Conservation (phyloP, 2,329 filamentous ascomycete genomes). For the Remersonia thermophila region DNA sequence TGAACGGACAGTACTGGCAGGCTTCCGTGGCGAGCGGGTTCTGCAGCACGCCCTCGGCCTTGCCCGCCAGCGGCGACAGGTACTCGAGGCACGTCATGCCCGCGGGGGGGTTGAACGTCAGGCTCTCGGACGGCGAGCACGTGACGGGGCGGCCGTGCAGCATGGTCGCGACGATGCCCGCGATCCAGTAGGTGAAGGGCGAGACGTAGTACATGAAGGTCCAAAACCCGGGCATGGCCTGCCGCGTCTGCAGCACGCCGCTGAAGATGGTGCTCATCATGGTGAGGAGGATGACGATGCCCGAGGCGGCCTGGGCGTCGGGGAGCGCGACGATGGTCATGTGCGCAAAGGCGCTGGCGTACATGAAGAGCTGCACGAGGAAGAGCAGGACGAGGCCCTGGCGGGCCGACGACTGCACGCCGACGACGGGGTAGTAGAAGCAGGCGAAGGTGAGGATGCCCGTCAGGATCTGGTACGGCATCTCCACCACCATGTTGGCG, state of each 20-base stretch:
- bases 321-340: conserved; percentile 61
- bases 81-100: conserved; percentile 54
- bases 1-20: conserved; percentile 57
- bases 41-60: conserved; percentile 45
- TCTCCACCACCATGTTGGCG: conserved; percentile 58
- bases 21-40: conserved; percentile 42
- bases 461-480: conserved; percentile 57
- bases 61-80: conserved; percentile 40
- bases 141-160: conserved; percentile 41
- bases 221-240: conserved; percentile 57
- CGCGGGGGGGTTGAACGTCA: conserved; percentile 50
- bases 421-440: conserved; percentile 57
- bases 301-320: conserved; percentile 54
- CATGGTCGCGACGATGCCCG: conserved; percentile 54
- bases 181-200: conserved; percentile 57
- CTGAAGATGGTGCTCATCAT: conserved; percentile 49
- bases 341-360: conserved; percentile 59
- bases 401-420: conserved; percentile 37
- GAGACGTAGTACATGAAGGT: conserved; percentile 62
- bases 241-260: conserved; percentile 48
- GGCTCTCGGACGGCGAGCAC: conserved; percentile 45
- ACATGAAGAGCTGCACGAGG: conserved; percentile 55
- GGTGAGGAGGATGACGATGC: conserved; percentile 47
- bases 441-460: conserved; percentile 50
- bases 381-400: conserved; percentile 55